Evolutionary conservation across 2,329 filamentous ascomycete species (phyloP).

Genomic region (Dactylellina leptospora): DNA sequence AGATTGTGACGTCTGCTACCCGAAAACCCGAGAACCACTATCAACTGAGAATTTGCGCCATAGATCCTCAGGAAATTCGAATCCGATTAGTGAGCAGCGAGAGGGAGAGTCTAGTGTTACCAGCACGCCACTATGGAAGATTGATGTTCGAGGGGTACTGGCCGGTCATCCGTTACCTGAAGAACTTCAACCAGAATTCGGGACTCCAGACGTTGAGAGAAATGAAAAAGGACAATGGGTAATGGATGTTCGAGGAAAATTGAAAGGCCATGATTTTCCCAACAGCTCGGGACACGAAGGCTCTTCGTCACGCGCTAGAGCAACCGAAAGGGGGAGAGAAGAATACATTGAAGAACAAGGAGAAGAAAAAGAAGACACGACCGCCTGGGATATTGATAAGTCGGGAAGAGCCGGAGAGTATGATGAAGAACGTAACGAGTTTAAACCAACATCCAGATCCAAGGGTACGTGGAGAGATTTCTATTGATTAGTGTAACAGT

Average conservation of each 20-base stretch:
- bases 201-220: too few relatives aligned
- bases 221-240: conserved; percentile 4
- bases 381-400: conserved; percentile 14
- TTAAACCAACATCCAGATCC: neutral
- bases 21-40: neutral
- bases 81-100: neutral
- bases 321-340: neutral
- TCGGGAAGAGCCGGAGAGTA: neutral
- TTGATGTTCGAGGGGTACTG: conserved; percentile 19
- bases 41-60: neutral
- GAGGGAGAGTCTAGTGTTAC: too few relatives aligned
- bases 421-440: neutral
- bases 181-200: neutral
- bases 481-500: conserved; percentile 4
- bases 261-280: neutral
- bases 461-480: conserved; percentile 17
- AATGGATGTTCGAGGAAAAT: conserved; percentile 2
- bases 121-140: neutral
- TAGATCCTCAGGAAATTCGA: neutral
- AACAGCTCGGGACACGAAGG: neutral
- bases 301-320: too few relatives aligned
- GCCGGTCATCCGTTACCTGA: neutral
- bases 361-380: neutral
- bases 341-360: too few relatives aligned
- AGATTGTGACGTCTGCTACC: conserved; percentile 13